These are phyloP conservation scores for Phytopythium cucurbitacearum DNA, from an alignment of 352 stramenopile species.

Conservation along the genomic window DNA sequence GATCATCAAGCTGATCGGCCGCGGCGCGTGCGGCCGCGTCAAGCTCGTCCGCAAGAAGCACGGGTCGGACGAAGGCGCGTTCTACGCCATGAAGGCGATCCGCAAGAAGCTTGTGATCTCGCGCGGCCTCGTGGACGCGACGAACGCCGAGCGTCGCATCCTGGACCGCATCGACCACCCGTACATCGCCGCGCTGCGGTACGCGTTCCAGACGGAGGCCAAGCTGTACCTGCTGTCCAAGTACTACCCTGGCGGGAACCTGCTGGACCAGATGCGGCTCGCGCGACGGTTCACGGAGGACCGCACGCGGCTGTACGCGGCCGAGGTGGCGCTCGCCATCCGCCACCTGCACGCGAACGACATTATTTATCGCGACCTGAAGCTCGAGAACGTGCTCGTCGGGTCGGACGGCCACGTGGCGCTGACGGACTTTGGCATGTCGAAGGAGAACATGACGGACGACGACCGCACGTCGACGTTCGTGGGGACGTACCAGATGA, in stretches of 20 bases:
- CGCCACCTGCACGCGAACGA: conserved; percentile 90
- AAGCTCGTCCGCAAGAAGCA: conserved; percentile 88
- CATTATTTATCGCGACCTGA: conserved; percentile 98
- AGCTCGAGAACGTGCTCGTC: conserved; percentile 98
- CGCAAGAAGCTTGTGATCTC: conserved; percentile 87
- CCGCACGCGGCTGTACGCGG: conserved; percentile 93
- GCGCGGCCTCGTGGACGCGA: conserved; percentile 87
- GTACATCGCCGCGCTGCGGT: conserved; percentile 95
- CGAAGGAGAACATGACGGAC: conserved; percentile 96
- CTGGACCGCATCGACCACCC: conserved; percentile 92
- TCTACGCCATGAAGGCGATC: conserved; percentile 87
- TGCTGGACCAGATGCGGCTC: conserved; percentile 91
- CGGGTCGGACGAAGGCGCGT: conserved; percentile 68
- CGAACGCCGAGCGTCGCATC: conserved; percentile 88
- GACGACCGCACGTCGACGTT: conserved; percentile 81
- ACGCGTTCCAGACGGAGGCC: conserved; percentile 87
- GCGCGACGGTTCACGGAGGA: conserved; percentile 91
- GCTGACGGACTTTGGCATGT: conserved; percentile 99
- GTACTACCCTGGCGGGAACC: conserved; percentile 96
- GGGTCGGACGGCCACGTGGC: conserved; percentile 94
- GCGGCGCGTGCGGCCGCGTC: conserved; percentile 85
- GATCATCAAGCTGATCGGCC: conserved; percentile 97
- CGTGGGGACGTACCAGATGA: conserved; percentile 91
- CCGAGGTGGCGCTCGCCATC: conserved; percentile 95
- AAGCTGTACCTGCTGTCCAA: conserved; percentile 91